Evolutionary conservation across 2,329 filamentous ascomycete species (phyloP).

Genomic region (Massarina eburnea): DNA sequence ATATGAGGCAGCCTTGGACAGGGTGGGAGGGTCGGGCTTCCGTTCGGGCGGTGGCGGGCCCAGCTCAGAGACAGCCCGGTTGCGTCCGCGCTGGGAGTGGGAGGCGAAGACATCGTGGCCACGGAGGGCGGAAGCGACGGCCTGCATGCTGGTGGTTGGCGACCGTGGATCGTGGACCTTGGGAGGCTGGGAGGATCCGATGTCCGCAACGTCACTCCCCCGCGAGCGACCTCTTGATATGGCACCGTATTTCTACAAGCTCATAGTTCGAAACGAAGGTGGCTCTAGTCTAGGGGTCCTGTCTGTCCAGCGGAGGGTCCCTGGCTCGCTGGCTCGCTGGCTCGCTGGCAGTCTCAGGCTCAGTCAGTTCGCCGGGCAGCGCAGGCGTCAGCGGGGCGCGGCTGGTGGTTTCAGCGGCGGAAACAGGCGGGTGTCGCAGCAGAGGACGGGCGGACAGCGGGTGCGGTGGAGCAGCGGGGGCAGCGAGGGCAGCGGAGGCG

Average conservation of each 20-base stretch:
- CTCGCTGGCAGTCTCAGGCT: neutral
- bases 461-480: slow-evolving; percentile 1
- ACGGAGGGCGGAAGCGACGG: slow-evolving; percentile 32
- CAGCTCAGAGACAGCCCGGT: slow-evolving; percentile 36
- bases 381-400: slow-evolving; percentile 7
- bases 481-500: slow-evolving; percentile 9
- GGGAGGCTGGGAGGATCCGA: neutral
- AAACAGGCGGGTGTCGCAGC: slow-evolving; percentile 1
- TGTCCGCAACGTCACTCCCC: slow-evolving; percentile 6
- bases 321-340: neutral
- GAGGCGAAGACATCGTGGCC: slow-evolving; percentile 34
- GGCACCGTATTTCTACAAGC: slow-evolving; percentile 2
- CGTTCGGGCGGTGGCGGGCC: slow-evolving; percentile 23
- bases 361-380: neutral
- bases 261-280: slow-evolving; percentile 6
- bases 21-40: slow-evolving; percentile 25
- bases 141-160: slow-evolving; percentile 31
- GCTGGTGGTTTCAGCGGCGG: slow-evolving; percentile 2
- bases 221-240: slow-evolving; percentile 5
- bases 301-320: neutral
- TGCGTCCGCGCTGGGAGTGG: slow-evolving; percentile 32
- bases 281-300: neutral
- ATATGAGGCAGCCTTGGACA: slow-evolving; percentile 45
- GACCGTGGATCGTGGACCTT: no score
- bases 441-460: slow-evolving; percentile 5